Base-by-base conservation (phyloP, 2,329 filamentous ascomycete genomes). In the Albophoma yamanashiensis region DNA sequence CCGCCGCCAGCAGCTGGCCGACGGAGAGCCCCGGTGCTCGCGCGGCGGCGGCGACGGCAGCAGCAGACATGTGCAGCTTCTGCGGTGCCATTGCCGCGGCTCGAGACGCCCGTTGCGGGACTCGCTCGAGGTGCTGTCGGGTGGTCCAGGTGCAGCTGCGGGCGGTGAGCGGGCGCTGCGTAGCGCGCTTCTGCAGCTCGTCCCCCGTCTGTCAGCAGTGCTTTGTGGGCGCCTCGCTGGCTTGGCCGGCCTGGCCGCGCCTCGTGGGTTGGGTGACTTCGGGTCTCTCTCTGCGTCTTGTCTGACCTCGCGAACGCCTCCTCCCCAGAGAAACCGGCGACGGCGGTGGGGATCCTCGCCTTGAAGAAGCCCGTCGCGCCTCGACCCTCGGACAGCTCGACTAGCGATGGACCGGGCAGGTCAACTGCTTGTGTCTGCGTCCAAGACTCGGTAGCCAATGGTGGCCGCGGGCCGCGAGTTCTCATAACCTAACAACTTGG, bases 391-490 rank as follows among this genome's bases (percentile, higher is more conserved):
- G 53, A 27, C 25, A 34, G 12, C 50, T 55, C 12, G 34, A 50
- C 59, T 57, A 60, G 55, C 59, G 59, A 60, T 55, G 22, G 59
- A 57, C n/a, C 59, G 27, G 59, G 59, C 59, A 60, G 59, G 59
- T 60, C 59, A 31, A 40, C 22, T 25, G 11, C 27, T 39, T 36
- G 43, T 58, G 6, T 25, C 43, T 47, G 45, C 40, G 58, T 36
- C 58, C 53, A 22, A 12, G 55, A 22, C 22, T 20, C 9, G 25
- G 39, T 20, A 40, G 42, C 57, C 57, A 58, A 58, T 58, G 39
- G n/a, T 34, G 39, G 9, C 22, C 15, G 14, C 43, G 55, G 22
- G 39, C 39, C 22, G 55, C 55, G 15, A 11, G 17, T 56, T 57
- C 42, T 27, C 25, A 43, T 57, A 27, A 57, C 55, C 55, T 45